Evolutionary conservation across 805 yeast species (phyloP), one percentile per base, ranked within the genome.

Genomic region (Starmerella sp.): DNA sequence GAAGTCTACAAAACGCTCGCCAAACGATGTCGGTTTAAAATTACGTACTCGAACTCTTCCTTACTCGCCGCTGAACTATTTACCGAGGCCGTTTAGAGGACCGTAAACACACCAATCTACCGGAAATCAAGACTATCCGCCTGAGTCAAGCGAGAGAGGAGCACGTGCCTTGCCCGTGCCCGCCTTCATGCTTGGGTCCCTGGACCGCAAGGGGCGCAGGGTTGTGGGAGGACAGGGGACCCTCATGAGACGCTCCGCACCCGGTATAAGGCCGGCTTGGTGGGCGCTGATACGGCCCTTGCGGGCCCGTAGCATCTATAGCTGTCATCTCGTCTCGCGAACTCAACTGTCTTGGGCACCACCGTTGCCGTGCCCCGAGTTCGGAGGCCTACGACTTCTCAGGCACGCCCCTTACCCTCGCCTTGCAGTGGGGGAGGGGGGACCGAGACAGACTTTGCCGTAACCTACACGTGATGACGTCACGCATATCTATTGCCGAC

Each of bases 181-280:
- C 32, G n/a, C 7, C 45, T 10, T 28, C n/a, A 14, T 46, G 30
- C 39, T 11, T 17, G 29, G 15, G 37, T 34, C 49, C 49, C 49
- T 46, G 49, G 39, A 34, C 49, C 49, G 49, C 49, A 46, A 34
- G 37, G 49, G 39, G 39, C 6, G 10, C 38, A 32, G 49, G 49
- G 49, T 34, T 46, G 31, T 5, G 49, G 39, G 6, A n/a, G 2
- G 5, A 28, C 14, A 9, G 14, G 14, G n/a, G 48, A 7, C 6
- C 3, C 4, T 2, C 9, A 5, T 8, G 13, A 17, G 30, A 39
- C 6, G 11, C 30, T 8, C 2, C 8, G 35, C 8, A 4, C 11
- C 11, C 8, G 2, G 35, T 32, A 32, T 10, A 32, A 32, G 35
- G 35, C 8, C 35, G 35, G 11, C 2, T 32, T 22, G 22, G 3